Base-by-base conservation (phyloP, 192 early-diverging fungal genomes). In the Linnemannia hyalina region DNA sequence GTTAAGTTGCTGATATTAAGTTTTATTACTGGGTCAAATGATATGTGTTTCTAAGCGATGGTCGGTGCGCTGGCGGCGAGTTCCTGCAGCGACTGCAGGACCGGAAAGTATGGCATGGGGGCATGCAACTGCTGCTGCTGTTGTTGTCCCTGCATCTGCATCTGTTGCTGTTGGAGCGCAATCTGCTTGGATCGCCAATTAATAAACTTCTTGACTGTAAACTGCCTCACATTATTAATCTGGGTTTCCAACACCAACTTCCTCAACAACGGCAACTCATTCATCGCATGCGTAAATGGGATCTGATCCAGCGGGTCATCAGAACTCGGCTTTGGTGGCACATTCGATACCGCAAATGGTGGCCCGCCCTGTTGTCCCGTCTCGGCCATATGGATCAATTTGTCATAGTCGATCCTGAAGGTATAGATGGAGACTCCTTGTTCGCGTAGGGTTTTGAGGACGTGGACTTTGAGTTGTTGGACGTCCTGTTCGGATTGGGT, bases 391-490 rank as follows among this genome's bases (percentile, higher is more conserved):
- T 88, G 80, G 10, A 91, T 81, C 38, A 91, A 74, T 20, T 93
- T 89, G 26, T 89, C 85, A 35, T 88, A 79, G 13, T 88, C 82
- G 54, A 91, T 78, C 74, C 92, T 93, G 85, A 93, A 93, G 10
- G 86, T 88, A 77, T 92, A 93, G 29, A 95, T 85, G 13, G 88
- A 80, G n/a, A 95, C 94, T 9, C 90, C 88, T 44, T 92, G 82
- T 52, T 90, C 82, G 23, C 77, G 70, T 10, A 95, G 70, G 23
- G 89, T 88, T 65, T 91, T 88, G 70, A 95, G 72, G 0, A 95
- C 70, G 49, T 85, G 79, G 20, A 85, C 75, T 72, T 93, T 94
- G 41, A 95, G 84, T 20, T 87, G 74, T 69, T 89, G 91, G 41
- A 94, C 82, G 57, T 94, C 89, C 41, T 88, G 73, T 26, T 79